A percentile compares a stretch with the other conserved stretches of the same genome.
phyloP scores from a whole-genome alignment of 768 basidiomycete species.

The Pleurotus giganteus region DNA sequence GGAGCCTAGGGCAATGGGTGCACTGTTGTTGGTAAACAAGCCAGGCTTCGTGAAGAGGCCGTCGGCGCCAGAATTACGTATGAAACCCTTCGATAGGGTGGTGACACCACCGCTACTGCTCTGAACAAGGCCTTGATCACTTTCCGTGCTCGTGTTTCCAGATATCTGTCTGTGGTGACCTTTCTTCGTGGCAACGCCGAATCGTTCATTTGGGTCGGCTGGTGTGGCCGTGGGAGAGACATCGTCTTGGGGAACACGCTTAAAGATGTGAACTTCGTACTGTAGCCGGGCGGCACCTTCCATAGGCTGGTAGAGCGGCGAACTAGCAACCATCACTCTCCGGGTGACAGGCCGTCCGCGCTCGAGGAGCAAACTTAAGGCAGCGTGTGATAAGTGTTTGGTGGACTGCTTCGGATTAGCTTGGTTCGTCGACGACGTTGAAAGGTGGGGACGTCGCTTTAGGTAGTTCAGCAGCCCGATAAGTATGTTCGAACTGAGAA shows the following conservation, averaged over 20 bases:
- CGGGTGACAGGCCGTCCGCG: slow-evolving; percentile 74
- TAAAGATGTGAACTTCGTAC: slow-evolving; percentile 70
- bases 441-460: slow-evolving; percentile 48
- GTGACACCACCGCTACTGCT: slow-evolving; percentile 10
- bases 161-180: slow-evolving; percentile 28
- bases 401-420: slow-evolving; percentile 30
- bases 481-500: slow-evolving; percentile 79
- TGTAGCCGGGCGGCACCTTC: slow-evolving; percentile 68
- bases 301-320: slow-evolving; percentile 83
- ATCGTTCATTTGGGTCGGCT: not conserved
- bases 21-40: slow-evolving; percentile 8
- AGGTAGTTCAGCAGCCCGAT: slow-evolving; percentile 76
- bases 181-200: slow-evolving; percentile 13
- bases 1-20: not conserved
- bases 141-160: slow-evolving; percentile 28
- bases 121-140: slow-evolving; percentile 9
- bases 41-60: not conserved
- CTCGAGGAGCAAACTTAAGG: slow-evolving; percentile 76
- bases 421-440: no score
- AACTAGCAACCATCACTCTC: slow-evolving; percentile 77
- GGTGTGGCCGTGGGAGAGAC: slow-evolving; percentile 5
- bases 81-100: slow-evolving; percentile 13
- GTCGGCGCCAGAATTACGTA: slow-evolving; percentile 16
- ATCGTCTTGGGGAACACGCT: slow-evolving; percentile 67
- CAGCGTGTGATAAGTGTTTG: slow-evolving; percentile 73